A percentile compares a stretch with the other conserved stretches of the same genome.
Conservation (phyloP, 2,329 filamentous ascomycete genomes). For the Penicillium sp. region DNA sequence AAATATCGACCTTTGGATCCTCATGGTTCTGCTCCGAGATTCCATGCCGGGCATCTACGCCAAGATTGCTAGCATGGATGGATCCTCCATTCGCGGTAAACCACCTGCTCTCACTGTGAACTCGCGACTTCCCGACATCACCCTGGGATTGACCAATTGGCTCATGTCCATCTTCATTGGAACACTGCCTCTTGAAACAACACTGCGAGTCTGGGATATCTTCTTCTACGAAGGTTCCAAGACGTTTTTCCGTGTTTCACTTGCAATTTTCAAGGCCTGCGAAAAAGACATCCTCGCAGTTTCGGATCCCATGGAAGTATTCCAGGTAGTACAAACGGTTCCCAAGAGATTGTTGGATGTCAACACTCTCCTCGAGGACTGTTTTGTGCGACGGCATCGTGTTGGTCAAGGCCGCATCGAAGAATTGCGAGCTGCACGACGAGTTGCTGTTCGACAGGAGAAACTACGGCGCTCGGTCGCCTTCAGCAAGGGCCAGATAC, state of each 20-base stretch:
- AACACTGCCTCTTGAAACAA: constrained; percentile 88
- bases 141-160: constrained; percentile 92
- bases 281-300: constrained; percentile 81
- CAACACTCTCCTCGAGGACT: constrained; percentile 80
- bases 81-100: constrained; percentile 44
- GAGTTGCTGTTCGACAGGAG: constrained; percentile 55
- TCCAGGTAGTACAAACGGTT: constrained; percentile 88
- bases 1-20: constrained; percentile 90
- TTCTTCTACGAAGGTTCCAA: constrained; percentile 96
- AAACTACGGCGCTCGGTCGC: constrained; percentile 48
- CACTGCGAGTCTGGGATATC: constrained; percentile 90
- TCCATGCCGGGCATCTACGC: constrained; percentile 82
- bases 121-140: constrained; percentile 80
- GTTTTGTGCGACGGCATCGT: constrained; percentile 78
- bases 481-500: constrained; percentile 42
- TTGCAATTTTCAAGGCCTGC: constrained; percentile 89
- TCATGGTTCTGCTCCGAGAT: constrained; percentile 86
- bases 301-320: constrained; percentile 90
- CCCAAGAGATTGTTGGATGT: constrained; percentile 82
- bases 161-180: constrained; percentile 98
- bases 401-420: constrained; percentile 84
- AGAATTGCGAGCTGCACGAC: constrained; percentile 71
- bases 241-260: constrained; percentile 87
- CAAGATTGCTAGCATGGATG: constrained; percentile 78
- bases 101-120: constrained; percentile 51